These are phyloP conservation scores for Casuarina glauca DNA, from an alignment of 306 rosid genomes.

Conservation along the genomic window DNA sequence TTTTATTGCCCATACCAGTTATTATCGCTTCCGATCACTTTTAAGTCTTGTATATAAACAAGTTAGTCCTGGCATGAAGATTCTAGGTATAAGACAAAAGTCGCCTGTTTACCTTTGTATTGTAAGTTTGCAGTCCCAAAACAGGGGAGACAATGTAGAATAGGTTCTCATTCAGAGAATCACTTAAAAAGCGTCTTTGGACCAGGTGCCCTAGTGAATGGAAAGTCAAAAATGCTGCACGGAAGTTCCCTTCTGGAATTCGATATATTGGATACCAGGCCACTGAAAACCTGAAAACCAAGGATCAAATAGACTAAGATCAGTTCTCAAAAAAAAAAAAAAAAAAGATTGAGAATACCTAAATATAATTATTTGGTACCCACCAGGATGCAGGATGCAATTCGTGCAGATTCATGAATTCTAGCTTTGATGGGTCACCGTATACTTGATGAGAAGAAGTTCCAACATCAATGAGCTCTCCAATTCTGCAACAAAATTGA, in stretches of 20 bases:
- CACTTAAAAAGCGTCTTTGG: conserved; percentile 5
- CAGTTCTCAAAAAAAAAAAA: neutral
- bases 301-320: neutral
- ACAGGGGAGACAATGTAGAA: conserved; percentile 10
- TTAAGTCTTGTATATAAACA: neutral
- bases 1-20: neutral
- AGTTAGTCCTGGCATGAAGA: neutral
- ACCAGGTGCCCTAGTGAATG: conserved; percentile 31
- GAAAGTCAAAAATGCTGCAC: conserved; percentile 28
- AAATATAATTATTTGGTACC: neutral
- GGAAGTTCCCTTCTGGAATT: conserved; percentile 26
- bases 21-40: neutral
- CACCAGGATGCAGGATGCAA: conserved; percentile 26
- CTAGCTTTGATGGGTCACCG: conserved; percentile 19
- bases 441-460: conserved; percentile 9
- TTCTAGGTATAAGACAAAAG: neutral
- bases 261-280: conserved; percentile 31
- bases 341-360: neutral
- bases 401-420: conserved; percentile 17
- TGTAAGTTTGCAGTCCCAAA: conserved; percentile 30
- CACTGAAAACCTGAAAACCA: conserved; percentile 28
- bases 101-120: conserved; percentile 10
- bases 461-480: conserved; percentile 16
- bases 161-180: neutral
- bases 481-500: conserved; percentile 24